Conservation (phyloP, 768 basidiomycete species). For the Trametes maxima region DNA sequence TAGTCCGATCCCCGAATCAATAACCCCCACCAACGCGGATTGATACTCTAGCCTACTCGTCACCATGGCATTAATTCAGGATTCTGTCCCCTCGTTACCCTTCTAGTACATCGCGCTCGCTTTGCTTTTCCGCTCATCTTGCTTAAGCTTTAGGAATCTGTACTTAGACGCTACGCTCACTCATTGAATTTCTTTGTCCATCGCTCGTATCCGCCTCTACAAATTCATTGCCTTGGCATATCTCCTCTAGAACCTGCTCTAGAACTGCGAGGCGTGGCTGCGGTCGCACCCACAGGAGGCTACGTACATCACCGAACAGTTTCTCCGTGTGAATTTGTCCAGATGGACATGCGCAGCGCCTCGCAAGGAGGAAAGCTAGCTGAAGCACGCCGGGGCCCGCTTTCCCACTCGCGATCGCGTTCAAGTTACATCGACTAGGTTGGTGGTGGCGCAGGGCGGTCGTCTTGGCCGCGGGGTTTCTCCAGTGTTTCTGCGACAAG, state of each 20-base stretch:
- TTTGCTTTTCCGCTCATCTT: constrained; percentile 1
- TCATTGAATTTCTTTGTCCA: constrained; percentile 2
- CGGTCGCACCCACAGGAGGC: background rate
- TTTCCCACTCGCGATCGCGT: background rate
- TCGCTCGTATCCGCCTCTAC: background rate
- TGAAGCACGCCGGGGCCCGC: no score
- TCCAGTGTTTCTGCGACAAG: constrained; percentile 13
- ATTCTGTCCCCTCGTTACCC: background rate
- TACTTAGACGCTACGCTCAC: constrained; percentile 3
- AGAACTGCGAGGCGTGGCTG: background rate
- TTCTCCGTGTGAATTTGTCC: constrained; percentile 18
- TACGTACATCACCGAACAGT: constrained; percentile 5
- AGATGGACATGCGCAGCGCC: background rate
- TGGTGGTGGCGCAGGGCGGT: constrained; percentile 14
- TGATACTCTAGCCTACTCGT: background rate
- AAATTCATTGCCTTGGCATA: background rate
- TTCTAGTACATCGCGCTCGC: constrained; percentile 1
- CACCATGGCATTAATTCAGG: background rate
- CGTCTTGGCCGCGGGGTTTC: constrained; percentile 13
- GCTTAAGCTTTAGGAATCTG: constrained; percentile 6
- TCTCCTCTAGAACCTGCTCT: background rate
- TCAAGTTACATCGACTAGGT: background rate
- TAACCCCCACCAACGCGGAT: constrained; percentile 1
- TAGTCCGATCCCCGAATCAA: constrained; percentile 21
- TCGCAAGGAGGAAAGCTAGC: no score